These are phyloP conservation scores for Ormosia emarginata DNA, from an alignment of 306 rosid species.

Conservation along the genomic window DNA sequence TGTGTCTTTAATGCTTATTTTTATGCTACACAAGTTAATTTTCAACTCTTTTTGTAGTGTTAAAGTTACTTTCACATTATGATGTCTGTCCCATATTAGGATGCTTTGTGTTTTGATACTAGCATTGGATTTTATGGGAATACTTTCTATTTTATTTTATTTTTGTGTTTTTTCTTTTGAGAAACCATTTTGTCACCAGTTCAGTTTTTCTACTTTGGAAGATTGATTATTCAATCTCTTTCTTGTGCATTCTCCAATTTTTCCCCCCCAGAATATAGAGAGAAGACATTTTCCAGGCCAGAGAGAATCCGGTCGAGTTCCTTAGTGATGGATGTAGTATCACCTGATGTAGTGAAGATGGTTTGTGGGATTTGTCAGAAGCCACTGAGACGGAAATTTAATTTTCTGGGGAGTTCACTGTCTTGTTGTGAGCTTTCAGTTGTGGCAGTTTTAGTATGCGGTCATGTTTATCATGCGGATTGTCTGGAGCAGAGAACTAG, in stretches of 20 bases:
- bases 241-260: background rate
- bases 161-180: background rate
- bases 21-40: background rate
- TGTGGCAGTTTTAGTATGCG: conserved; percentile 83
- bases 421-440: conserved; percentile 57
- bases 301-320: conserved; percentile 69
- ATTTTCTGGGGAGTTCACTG: conserved; percentile 40
- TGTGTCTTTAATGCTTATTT: conserved; percentile 17
- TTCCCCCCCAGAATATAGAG: conserved; percentile 43
- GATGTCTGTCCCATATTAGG: background rate
- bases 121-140: background rate
- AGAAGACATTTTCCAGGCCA: conserved; percentile 51
- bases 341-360: conserved; percentile 47
- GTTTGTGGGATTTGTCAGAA: conserved; percentile 73
- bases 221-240: background rate
- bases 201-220: background rate
- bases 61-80: background rate
- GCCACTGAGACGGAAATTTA: conserved; percentile 52
- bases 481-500: conserved; percentile 75
- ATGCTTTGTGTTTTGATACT: background rate
- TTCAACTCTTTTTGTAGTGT: background rate
- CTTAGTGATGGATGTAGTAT: conserved; percentile 35
- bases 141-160: background rate
- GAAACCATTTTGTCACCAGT: background rate
- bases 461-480: conserved; percentile 83